These are phyloP conservation scores for Artomyces pyxidatus DNA, from an alignment of 768 basidiomycete species.

Conservation along the genomic window DNA sequence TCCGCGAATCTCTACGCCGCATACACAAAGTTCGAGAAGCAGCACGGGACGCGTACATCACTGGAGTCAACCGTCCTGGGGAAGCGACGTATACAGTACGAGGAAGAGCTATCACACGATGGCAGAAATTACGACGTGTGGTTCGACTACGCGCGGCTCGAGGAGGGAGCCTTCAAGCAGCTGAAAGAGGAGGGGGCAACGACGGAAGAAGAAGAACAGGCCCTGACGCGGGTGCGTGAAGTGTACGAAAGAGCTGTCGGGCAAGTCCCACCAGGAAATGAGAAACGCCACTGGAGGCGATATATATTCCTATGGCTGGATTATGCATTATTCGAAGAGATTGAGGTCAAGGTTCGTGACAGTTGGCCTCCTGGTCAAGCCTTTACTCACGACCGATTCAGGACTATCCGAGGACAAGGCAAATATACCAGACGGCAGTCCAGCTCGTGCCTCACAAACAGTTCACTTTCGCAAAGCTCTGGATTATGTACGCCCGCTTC, in stretches of 20 bases:
- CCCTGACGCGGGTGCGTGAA: constrained; percentile 69
- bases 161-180: constrained; percentile 79
- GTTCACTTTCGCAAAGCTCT: constrained; percentile 97
- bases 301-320: constrained; percentile 92
- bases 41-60: constrained; percentile 82
- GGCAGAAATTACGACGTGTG: constrained; percentile 95
- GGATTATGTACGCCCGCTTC: constrained; percentile 89
- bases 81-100: constrained; percentile 97
- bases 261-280: constrained; percentile 88
- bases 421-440: constrained; percentile 88
- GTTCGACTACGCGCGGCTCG: constrained; percentile 93
- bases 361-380: neutral
- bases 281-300: constrained; percentile 88
- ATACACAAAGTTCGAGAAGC: constrained; percentile 97
- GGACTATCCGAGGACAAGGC: constrained; percentile 80
- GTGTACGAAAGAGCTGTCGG: constrained; percentile 94
- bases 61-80: constrained; percentile 93
- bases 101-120: constrained; percentile 89
- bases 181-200: constrained; percentile 69
- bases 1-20: constrained; percentile 82
- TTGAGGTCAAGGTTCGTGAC: constrained; percentile 73
- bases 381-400: constrained; percentile 21
- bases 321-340: constrained; percentile 96
- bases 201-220: constrained; percentile 57
- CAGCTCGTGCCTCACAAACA: constrained; percentile 90